Evolutionary conservation across 768 basidiomycete genomes (phyloP), one percentile per base, ranked within the genome.

Genomic region (Pleurotus ostreatus): DNA sequence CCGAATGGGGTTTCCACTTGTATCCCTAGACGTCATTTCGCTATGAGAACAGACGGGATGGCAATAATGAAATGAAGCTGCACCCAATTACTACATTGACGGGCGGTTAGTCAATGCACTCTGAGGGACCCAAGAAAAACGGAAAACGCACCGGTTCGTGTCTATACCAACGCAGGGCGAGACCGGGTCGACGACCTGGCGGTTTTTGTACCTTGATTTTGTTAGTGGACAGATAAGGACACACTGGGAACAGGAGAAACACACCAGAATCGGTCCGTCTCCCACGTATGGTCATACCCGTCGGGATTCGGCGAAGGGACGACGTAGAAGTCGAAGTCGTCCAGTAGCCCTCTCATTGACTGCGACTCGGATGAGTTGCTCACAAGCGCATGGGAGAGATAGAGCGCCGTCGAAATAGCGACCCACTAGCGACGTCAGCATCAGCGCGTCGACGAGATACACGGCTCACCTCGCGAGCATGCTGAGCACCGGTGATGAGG

Each of bases 221-320:
- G 20, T n/a, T 39, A 48, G 46, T 43, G 43, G 46, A 57, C 41
- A 45, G 16, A 23, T 38, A 25, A 4, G 13, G 37, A 18, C 16
- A 22, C 15, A 43, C 5, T 23, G 23, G 51, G 41, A 48, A 12
- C 30, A 59, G 39, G 45, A 1, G 30, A 38, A 60, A 40, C 71
- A 60, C 51, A 72, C 85, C 88, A 89, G 58, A 84, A 82, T 0
- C 89, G 80, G 56, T 91, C 86, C 1, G 54, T 64, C 57, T 82
- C 78, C 84, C 89, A 88, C 6, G 88, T 89, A 61, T 88, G 87
- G 0, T 77, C 78, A 62, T 92, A 91, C 16, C 88, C 88, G 60
- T 88, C 86, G 2, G 86, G 86, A 63, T 88, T 87, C 0, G 85
- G 81, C 0, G 79, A 71, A 0, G 87, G 85, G 25, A 89, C 71